A percentile compares a stretch with the other conserved stretches of the same genome.
Evolutionary conservation across 2,329 filamentous ascomycete species (phyloP).

Genomic region (Exophiala sideris): DNA sequence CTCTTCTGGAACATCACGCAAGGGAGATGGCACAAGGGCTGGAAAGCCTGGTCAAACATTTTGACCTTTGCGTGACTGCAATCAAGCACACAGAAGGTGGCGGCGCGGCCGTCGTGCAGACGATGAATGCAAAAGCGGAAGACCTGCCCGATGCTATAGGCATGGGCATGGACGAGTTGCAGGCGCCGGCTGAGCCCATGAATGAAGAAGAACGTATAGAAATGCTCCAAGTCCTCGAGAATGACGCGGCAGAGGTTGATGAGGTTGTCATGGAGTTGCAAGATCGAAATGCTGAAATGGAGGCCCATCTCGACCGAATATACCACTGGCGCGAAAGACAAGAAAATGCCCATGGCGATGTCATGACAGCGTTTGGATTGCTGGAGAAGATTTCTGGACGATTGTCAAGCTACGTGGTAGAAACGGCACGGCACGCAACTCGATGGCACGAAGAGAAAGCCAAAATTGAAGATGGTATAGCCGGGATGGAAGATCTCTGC

Average conservation of each 20-base stretch:
- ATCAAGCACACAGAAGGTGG: conserved; percentile 86
- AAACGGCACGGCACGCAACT: conserved; percentile 45
- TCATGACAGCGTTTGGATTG: conserved; percentile 61
- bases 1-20: conserved; percentile 67
- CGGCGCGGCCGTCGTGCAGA: conserved; percentile 64
- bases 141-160: conserved; percentile 56
- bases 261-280: conserved; percentile 66
- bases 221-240: conserved; percentile 72
- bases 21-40: conserved; percentile 78
- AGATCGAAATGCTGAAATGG: conserved; percentile 73
- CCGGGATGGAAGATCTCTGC: conserved; percentile 72
- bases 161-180: conserved; percentile 33
- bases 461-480: conserved; percentile 64
- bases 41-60: conserved; percentile 77
- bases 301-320: conserved; percentile 64
- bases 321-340: conserved; percentile 60
- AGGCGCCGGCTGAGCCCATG: conserved; percentile 63
- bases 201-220: conserved; percentile 73
- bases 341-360: conserved; percentile 52
- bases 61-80: conserved; percentile 88
- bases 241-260: conserved; percentile 57
- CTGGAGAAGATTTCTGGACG: conserved; percentile 66
- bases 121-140: conserved; percentile 51
- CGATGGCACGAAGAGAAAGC: conserved; percentile 73
- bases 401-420: conserved; percentile 53